Evolutionary conservation across 1,284 basidiomycete genomes (phyloP), one percentile per base, ranked within the genome.

Genomic region (Cryptococcus floricola): DNA sequence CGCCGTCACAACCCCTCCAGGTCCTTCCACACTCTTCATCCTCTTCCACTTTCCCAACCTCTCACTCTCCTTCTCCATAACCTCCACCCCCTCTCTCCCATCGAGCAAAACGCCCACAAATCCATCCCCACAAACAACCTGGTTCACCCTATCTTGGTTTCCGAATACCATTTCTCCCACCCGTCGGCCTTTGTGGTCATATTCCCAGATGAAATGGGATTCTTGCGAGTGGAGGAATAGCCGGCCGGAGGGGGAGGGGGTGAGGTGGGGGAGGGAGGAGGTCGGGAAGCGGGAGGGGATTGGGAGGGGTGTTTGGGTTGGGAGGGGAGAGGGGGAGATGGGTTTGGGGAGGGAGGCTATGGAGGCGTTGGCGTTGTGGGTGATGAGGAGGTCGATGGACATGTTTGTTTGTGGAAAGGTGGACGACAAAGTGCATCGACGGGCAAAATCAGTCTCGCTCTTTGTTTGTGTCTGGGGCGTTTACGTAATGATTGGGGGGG

Each of bases 341-440:
- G 60, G 56, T 18, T 56, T 73, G 16, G 64, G 68, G 49, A 53
- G 51, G 14, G 62, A 52, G 9, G 38, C 61, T 8, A 48, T 43
- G 45, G 69, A 70, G 43, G 46, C 71, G 34, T 65, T 67, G 47
- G 57, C 38, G 13, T 51, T 66, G 59, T 63, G 70, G 9, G 43
- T 50, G 13, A 59, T 59, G 39, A 65, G 65, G 2, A 46, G 41
- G 28, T 56, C 57, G 28, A 55, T 62, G 5, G 34, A 52, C 43
- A 66, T 71, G 18, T 64, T 44, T 5, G 6, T 18, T 34, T 34
- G 31, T 34, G n/a, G 42, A 5, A 18, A 44, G 42, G 10, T 19
- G 14, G 14, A 18, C 4, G 14, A 44, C 12, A n/a, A 34, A 34
- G 31, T 18, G 19, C 7, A 42, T n/a, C 4, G 4, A 42, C 3